A percentile compares a stretch with the other conserved stretches of the same genome.
These are phyloP conservation scores for Mikania micrantha DNA, from an alignment of 129 eudicot genomes.

Conservation along the genomic window DNA sequence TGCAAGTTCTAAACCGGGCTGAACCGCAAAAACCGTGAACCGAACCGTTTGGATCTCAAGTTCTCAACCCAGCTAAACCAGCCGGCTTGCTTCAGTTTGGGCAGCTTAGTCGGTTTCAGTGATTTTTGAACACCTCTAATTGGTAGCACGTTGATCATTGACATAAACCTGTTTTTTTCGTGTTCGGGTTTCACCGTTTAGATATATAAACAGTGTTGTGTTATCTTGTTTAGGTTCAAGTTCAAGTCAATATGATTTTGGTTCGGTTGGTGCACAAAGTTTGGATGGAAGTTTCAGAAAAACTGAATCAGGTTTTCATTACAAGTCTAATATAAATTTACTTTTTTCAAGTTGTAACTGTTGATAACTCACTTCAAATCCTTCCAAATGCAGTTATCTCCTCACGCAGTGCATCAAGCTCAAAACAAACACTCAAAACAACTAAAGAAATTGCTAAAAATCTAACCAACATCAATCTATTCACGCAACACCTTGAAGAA, in stretches of 20 bases:
- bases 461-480: constrained; percentile 46
- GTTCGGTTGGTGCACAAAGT: constrained; percentile 23
- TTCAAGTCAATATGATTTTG: constrained; percentile 30
- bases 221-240: constrained; percentile 28
- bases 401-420: constrained; percentile 45
- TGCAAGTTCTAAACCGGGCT: no score
- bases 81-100: no score
- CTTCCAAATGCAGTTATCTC: constrained; percentile 37
- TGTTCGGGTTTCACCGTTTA: not conserved
- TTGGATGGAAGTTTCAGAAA: constrained; percentile 40
- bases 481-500: constrained; percentile 59
- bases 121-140: not conserved
- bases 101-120: no score
- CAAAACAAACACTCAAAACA: constrained; percentile 46
- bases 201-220: not conserved
- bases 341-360: not conserved
- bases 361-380: constrained; percentile 2
- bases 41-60: no score
- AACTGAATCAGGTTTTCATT: constrained; percentile 34
- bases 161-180: not conserved
- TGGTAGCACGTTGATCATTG: not conserved
- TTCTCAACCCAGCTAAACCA: no score
- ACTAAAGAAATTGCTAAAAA: constrained; percentile 52
- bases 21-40: no score
- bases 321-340: not conserved